Evolutionary conservation across 306 rosid genomes (phyloP), one percentile per base, ranked within the genome.

Genomic region (Prunus armeniaca): DNA sequence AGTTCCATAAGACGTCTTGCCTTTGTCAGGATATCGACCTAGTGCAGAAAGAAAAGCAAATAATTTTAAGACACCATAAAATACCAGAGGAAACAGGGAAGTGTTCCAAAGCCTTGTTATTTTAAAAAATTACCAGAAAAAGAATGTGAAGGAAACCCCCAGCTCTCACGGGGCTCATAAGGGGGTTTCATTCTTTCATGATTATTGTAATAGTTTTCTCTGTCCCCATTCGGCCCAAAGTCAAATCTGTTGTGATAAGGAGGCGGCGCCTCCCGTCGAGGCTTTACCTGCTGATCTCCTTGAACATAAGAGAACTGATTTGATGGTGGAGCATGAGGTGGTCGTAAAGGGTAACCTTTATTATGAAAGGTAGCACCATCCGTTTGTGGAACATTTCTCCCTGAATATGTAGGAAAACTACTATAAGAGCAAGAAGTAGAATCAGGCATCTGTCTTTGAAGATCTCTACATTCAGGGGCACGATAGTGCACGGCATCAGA

Each of bases 131-230:
- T 88, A 92, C 98, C 97, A 12, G 91, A 68, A 71, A 81, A 86
- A 38, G 78, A 67, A 77, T 89, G 89, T 22, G 86, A 79, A 34
- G 90, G 90, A 69, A 62, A 75, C 83, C 93, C 85, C 97, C 98
- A 94, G 86, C 82, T 72, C 56, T 89, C 96, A 17, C 61, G 81
- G 78, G 65, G 86, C 78, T 90, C 97, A 83, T 82, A 87, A 7
- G 89, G 86, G 69, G 83, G 91, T 80, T 88, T 89, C 84, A 83
- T 82, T 94, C 98, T 94, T 76, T 94, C 97, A 38, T 90, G 95
- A 79, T 90, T 91, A 83, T 90, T 83, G 71, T 86, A 85, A 72
- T 75, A 90, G 87, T 82, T 84, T 55, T 94, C 97, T 56, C 96
- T 82, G 77, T 92, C 98, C 80, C 85, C 86, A 79, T 86, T 84